These are phyloP conservation scores for Mercurialis annua DNA, from an alignment of 345 rosid genomes.

Conservation along the genomic window DNA sequence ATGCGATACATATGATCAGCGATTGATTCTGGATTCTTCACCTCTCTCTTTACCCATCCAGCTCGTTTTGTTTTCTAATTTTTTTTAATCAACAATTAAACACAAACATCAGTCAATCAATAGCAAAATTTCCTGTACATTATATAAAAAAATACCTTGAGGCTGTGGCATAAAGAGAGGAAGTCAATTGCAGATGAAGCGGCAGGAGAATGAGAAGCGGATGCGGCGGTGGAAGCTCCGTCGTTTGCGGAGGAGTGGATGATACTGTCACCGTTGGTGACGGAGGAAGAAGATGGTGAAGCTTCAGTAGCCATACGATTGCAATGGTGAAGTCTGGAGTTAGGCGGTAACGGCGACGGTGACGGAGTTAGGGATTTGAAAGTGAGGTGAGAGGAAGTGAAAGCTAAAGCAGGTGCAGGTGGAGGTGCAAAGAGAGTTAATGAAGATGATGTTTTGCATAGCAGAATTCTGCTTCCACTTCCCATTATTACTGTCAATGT, in stretches of 20 bases:
- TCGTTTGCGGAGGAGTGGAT: conserved; percentile 21
- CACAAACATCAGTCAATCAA: background rate
- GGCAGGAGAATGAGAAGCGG: conserved; percentile 28
- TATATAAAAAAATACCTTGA: conserved; percentile 46
- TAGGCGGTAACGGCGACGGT: conserved; percentile 7
- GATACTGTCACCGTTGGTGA: conserved; percentile 29
- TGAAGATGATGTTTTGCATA: conserved; percentile 42
- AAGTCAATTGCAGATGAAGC: conserved; percentile 77
- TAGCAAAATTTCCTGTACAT: background rate
- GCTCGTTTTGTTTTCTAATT: conserved; percentile 81
- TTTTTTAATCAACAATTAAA: no score
- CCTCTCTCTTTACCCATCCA: conserved; percentile 80
- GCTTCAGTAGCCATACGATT: conserved; percentile 44
- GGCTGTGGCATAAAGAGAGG: conserved; percentile 86
- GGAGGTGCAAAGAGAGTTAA: conserved; percentile 40
- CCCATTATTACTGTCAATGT: conserved; percentile 27
- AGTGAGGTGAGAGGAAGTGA: conserved; percentile 36
- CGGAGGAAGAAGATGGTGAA: conserved; percentile 39
- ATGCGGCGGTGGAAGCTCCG: conserved; percentile 15
- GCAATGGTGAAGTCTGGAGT: conserved; percentile 32
- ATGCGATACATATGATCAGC: conserved; percentile 96
- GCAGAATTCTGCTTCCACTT: conserved; percentile 44
- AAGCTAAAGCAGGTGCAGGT: conserved; percentile 8
- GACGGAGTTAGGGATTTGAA: conserved; percentile 34
- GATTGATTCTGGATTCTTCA: conserved; percentile 75